Evolutionary conservation across 2,329 filamentous ascomycete species (phyloP), one percentile per base, ranked within the genome.

Genomic region (Paraphoma sp.): DNA sequence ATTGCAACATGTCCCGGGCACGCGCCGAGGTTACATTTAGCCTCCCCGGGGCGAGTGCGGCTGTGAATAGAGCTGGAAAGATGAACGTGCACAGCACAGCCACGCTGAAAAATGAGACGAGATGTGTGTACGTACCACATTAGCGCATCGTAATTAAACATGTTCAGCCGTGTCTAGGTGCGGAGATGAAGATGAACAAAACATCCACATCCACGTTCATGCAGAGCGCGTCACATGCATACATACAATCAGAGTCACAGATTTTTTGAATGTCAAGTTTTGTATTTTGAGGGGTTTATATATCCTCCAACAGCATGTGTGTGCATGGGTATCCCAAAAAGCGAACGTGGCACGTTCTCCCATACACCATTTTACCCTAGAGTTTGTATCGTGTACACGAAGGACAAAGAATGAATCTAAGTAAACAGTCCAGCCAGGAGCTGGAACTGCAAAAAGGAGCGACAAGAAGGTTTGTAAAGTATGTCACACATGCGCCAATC

Each of bases 381-480:
- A 45, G 36, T 46, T 28, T 51, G n/a, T n/a, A 23, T 23, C 23
- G 47, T 72, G 56, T 69, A 74, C 68, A 72, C 53, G 60, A 67
- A 67, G 60, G n/a, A n/a, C n/a, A n/a, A 53, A 55, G 23, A 53
- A 55, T 54, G 57, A 44, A 49, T 48, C 45, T 49, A 49, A 28
- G 17, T 11, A 17, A 17, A 45, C 10, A 49, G 38, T n/a, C 49
- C 45, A 49, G 45, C n/a, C n/a, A 53, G 17, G 38, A 45, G 44
- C 47, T 45, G 42, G 36, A 17, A 11, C 17, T 49, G 49, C 10
- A 52, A 50, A 29, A 68, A 67, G 23, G 70, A 75, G 69, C 50
- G 70, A 73, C 70, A 71, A 67, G 63, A 69, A 74, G 52, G 41
- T 56, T 56, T 48, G 14, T 55, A 46, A 47, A 62, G 40, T 30